phyloP scores from a whole-genome alignment of 345 rosid species.

The Sonneratia alba region DNA sequence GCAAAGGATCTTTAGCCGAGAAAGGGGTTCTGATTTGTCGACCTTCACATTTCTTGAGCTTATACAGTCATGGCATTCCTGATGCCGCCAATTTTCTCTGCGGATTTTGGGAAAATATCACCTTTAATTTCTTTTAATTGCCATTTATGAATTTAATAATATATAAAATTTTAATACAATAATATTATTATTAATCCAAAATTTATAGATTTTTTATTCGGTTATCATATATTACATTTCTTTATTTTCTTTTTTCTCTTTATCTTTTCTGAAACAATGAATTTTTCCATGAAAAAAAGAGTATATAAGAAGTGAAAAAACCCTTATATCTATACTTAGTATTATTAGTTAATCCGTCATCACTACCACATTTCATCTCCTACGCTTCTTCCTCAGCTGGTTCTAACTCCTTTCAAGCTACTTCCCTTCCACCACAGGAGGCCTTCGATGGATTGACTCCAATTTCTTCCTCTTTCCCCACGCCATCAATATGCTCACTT shows the following conservation, averaged over 20 bases:
- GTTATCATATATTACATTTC: too few species aligned
- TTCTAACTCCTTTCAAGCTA: neutral
- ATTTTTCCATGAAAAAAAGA: too few species aligned
- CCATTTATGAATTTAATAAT: neutral
- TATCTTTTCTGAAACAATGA: too few species aligned
- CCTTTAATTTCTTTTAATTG: neutral
- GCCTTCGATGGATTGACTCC: too few species aligned
- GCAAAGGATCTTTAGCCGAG: neutral
- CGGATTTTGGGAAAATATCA: neutral
- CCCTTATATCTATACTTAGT: neutral
- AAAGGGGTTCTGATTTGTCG: neutral
- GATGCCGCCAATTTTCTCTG: neutral
- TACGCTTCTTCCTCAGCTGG: neutral
- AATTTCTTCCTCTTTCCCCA: neutral
- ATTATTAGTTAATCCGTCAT: neutral
- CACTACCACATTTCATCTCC: neutral
- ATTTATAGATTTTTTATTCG: too few species aligned
- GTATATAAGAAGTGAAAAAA: too few species aligned
- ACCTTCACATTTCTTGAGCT: conserved; percentile 10
- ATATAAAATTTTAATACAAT: too few species aligned
- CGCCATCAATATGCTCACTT: conserved; percentile 9
- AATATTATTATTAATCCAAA: too few species aligned
- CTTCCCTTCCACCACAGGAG: neutral
- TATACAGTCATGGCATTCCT: neutral
- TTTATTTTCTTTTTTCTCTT: too few species aligned